Evolutionary conservation across 495 filamentous ascomycete species (phyloP).

Genomic region (Clavariopsis aquatica): DNA sequence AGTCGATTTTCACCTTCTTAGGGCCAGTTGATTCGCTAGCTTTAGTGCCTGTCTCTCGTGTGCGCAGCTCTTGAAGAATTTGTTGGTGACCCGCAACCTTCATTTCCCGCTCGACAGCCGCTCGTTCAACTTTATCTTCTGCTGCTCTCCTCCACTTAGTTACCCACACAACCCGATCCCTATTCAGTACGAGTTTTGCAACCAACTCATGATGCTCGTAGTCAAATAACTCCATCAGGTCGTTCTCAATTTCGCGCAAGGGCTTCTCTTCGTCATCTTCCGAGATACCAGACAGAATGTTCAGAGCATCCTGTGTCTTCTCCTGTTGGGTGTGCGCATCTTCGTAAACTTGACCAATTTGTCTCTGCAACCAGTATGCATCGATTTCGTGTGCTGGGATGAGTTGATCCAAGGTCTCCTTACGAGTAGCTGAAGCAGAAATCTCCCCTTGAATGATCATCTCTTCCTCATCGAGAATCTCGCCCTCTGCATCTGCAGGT

Average conservation of each 20-base stretch:
- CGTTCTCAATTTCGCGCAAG: constrained; percentile 93
- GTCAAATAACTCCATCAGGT: constrained; percentile 96
- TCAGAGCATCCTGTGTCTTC: constrained; percentile 77
- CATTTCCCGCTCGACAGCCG: constrained; percentile 85
- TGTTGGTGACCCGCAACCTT: constrained; percentile 78
- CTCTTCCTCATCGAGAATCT: constrained; percentile 50
- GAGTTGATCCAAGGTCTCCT: constrained; percentile 58
- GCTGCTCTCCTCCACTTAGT: constrained; percentile 82
- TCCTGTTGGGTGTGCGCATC: constrained; percentile 90
- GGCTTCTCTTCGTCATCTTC: constrained; percentile 79
- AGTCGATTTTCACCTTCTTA: constrained; percentile 79
- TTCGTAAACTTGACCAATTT: constrained; percentile 81
- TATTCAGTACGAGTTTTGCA: constrained; percentile 86
- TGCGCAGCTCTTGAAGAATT: constrained; percentile 81
- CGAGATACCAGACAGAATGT: constrained; percentile 71
- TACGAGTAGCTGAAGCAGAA: constrained; percentile 47
- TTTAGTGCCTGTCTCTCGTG: constrained; percentile 55
- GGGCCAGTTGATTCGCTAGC: constrained; percentile 55
- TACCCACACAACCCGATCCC: constrained; percentile 91
- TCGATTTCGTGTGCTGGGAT: constrained; percentile 87
- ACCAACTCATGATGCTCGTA: constrained; percentile 95
- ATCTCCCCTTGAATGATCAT: constrained; percentile 75
- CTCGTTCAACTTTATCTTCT: constrained; percentile 75
- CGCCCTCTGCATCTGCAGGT: constrained; percentile 53
- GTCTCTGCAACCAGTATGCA: constrained; percentile 94